These are phyloP conservation scores for Pilobolus umbonatus DNA, from an alignment of 192 early-diverging fungal genomes.

Conservation along the genomic window DNA sequence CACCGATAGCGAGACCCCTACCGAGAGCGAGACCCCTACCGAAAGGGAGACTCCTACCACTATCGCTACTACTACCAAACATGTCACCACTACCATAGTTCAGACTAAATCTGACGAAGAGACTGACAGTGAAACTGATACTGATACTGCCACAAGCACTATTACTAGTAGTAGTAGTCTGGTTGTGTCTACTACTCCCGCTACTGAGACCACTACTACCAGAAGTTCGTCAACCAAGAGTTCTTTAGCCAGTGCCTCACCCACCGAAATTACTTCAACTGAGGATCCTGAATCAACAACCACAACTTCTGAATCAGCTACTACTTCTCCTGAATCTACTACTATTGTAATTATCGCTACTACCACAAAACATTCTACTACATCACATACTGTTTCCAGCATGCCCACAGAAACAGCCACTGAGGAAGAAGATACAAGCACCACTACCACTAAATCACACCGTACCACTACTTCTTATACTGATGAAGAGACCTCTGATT, in stretches of 20 bases:
- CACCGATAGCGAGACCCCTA: background rate
- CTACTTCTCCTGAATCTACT: background rate
- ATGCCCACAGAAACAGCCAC: background rate
- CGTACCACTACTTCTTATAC: background rate
- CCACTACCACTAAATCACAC: background rate
- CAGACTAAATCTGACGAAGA: background rate
- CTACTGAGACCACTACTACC: slow-evolving; percentile 3
- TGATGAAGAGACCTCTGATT: no score
- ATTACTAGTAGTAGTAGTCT: background rate
- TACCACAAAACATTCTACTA: slow-evolving; percentile 2
- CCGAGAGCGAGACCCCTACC: background rate
- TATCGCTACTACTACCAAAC: background rate
- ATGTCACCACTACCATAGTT: background rate
- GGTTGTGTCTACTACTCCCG: background rate
- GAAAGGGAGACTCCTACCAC: background rate
- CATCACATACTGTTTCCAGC: background rate
- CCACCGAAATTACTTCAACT: background rate
- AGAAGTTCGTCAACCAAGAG: background rate
- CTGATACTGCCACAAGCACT: background rate
- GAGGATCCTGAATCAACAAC: background rate
- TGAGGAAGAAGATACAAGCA: background rate
- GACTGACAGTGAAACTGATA: background rate
- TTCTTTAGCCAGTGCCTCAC: background rate
- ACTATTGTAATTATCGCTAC: background rate
- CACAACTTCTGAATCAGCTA: background rate